Conservation (phyloP, 2,329 filamentous ascomycete genomes). For the Salinomyces thailandicus region DNA sequence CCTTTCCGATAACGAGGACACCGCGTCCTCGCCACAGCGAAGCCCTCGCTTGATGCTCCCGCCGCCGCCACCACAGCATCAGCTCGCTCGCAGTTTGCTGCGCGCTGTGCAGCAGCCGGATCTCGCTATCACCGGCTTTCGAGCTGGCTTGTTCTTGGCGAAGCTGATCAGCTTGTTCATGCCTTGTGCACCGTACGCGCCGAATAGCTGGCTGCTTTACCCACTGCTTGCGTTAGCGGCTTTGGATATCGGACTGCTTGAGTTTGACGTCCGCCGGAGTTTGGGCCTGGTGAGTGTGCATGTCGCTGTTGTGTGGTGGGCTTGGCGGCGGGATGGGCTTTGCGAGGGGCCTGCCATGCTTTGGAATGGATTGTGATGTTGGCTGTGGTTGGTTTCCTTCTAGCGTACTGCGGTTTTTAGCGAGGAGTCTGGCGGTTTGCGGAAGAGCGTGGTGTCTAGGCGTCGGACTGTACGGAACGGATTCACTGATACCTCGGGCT, state of each 20-base stretch:
- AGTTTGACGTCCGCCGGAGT: constrained; percentile 29
- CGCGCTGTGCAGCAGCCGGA: constrained; percentile 28
- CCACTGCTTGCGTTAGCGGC: constrained; percentile 59
- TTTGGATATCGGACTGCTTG: constrained; percentile 44
- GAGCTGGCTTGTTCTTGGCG: constrained; percentile 52
- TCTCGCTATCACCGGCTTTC: constrained; percentile 29
- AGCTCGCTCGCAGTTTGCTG: constrained; percentile 18
- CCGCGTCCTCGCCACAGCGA: constrained; percentile 12
- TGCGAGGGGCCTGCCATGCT: constrained; percentile 4
- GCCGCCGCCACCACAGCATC: constrained; percentile 20
- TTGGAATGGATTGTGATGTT: constrained; percentile 3
- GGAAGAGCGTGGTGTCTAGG: too few relatives aligned
- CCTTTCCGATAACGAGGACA: too few relatives aligned
- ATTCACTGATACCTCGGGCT: too few relatives aligned
- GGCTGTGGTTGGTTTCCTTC: too few relatives aligned
- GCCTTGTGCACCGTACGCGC: constrained; percentile 62
- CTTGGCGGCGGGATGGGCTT: constrained; percentile 1
- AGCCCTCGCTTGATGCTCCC: constrained; percentile 28
- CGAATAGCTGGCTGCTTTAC: constrained; percentile 54
- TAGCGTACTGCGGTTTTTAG: too few relatives aligned
- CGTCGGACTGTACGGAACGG: too few relatives aligned
- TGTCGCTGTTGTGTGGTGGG: constrained; percentile 31
- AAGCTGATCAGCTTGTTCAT: constrained; percentile 58
- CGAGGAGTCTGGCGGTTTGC: too few relatives aligned
- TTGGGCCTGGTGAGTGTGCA: constrained; percentile 38